Conservation (phyloP, 805 yeast species). For the Debaryomyces maramus region DNA sequence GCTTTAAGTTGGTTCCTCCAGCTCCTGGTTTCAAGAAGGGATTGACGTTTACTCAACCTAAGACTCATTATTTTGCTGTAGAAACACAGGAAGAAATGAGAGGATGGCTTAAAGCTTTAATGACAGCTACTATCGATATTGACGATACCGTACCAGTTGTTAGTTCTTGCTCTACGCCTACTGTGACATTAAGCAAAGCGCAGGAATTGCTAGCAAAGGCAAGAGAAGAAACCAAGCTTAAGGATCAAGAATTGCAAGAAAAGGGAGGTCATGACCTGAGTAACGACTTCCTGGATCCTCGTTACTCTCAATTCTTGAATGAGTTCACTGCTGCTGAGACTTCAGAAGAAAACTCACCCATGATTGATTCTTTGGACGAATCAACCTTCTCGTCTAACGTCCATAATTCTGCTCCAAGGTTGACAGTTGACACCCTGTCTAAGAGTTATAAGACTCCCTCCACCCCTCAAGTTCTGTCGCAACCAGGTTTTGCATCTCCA, state of each 20-base stretch:
- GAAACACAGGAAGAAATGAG: conserved; percentile 90
- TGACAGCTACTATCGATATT: conserved; percentile 94
- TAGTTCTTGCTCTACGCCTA: conserved; percentile 93
- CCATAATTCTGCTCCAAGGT: conserved; percentile 21
- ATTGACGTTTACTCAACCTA: conserved; percentile 92
- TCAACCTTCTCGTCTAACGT: conserved; percentile 27
- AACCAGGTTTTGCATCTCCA: conserved; percentile 64
- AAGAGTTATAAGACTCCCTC: conserved; percentile 30
- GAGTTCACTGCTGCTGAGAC: conserved; percentile 22
- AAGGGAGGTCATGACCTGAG: conserved; percentile 34
- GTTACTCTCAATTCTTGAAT: conserved; percentile 10
- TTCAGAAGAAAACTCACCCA: conserved; percentile 33
- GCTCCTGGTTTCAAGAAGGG: conserved; percentile 97
- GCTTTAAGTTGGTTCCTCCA: conserved; percentile 93
- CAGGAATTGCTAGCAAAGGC: conserved; percentile 83
- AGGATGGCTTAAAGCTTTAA: conserved; percentile 90
- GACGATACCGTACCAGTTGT: conserved; percentile 92
- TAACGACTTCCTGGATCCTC: conserved; percentile 3
- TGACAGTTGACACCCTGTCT: conserved; percentile 32
- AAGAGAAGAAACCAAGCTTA: conserved; percentile 65
- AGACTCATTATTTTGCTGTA: conserved; percentile 94
- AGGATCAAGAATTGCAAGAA: conserved; percentile 51
- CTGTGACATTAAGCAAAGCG: conserved; percentile 83
- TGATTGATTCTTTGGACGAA: conserved; percentile 32
- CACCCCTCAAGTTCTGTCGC: conserved; percentile 34